Evolutionary conservation across 306 rosid genomes (phyloP).

Genomic region (Rubus parviflorus): DNA sequence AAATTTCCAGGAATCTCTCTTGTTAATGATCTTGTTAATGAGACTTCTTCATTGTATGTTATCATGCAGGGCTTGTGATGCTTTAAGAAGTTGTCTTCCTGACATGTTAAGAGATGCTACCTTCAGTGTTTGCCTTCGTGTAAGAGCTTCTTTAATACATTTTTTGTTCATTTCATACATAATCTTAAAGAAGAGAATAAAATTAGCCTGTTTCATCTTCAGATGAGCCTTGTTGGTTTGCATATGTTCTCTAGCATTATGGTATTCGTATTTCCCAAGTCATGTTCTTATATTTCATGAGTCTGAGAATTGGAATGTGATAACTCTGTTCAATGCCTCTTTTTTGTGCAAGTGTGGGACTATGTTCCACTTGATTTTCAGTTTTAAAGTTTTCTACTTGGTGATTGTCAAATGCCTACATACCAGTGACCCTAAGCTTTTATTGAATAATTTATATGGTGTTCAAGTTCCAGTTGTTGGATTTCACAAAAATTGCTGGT

Average conservation of each 20-base stretch:
- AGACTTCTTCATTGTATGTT: background rate
- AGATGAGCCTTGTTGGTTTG: background rate
- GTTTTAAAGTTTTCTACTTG: background rate
- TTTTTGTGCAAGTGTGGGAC: background rate
- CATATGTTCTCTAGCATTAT: background rate
- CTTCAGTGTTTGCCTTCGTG: constrained; percentile 60
- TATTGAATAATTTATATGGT: background rate
- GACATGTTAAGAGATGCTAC: constrained; percentile 62
- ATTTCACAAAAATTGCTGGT: background rate
- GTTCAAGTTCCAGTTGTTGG: background rate
- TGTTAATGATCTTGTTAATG: background rate
- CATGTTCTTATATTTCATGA: too few relatives aligned
- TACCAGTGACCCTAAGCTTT: background rate
- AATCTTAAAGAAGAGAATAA: background rate
- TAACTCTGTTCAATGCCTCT: background rate
- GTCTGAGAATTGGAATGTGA: background rate
- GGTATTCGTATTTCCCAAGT: background rate
- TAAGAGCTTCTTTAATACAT: constrained; percentile 32
- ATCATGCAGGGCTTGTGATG: constrained; percentile 62
- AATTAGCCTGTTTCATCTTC: background rate
- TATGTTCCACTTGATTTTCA: background rate
- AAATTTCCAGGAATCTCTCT: background rate
- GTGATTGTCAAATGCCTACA: background rate
- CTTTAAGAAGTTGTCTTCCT: constrained; percentile 69
- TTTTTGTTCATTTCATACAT: background rate